These are phyloP conservation scores for Caloboletus firmus DNA, from an alignment of 1,284 basidiomycete species.

Conservation along the genomic window DNA sequence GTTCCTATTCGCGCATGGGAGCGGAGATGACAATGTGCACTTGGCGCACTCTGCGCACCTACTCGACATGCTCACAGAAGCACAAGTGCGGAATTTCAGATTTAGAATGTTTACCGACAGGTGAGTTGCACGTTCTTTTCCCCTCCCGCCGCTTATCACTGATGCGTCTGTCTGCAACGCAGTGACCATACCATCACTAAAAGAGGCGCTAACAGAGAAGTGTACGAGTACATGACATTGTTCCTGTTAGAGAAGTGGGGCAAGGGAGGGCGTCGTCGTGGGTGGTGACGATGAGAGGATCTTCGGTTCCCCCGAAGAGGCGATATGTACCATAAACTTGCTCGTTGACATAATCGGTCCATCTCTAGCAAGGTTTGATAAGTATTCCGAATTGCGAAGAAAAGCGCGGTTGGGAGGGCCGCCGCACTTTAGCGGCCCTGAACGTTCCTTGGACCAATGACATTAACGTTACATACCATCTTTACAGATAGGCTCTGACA, in stretches of 20 bases:
- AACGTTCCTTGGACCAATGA: no score
- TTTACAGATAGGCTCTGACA: no score
- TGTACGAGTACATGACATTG: slow-evolving; percentile 83
- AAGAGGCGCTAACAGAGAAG: slow-evolving; percentile 78
- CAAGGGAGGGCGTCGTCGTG: slow-evolving; percentile 66
- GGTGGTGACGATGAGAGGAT: slow-evolving; percentile 42
- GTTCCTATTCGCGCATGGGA: slow-evolving; percentile 88
- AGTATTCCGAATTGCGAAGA: not conserved
- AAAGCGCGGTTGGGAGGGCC: no score
- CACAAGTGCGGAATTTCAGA: slow-evolving; percentile 73
- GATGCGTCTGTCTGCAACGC: slow-evolving; percentile 11
- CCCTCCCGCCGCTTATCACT: slow-evolving; percentile 7
- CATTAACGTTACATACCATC: no score
- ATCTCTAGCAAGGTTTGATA: slow-evolving; percentile 1
- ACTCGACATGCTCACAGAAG: slow-evolving; percentile 87
- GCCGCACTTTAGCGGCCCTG: no score
- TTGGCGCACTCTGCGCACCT: slow-evolving; percentile 88
- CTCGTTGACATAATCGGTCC: slow-evolving; percentile 7
- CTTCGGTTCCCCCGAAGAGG: not conserved
- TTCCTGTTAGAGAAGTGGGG: slow-evolving; percentile 93
- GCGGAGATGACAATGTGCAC: slow-evolving; percentile 94
- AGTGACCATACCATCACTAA: slow-evolving; percentile 78
- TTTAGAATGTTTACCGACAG: slow-evolving; percentile 98
- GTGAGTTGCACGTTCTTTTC: slow-evolving; percentile 40
- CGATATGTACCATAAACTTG: slow-evolving; percentile 1